Percentiles rank a stretch among this genome's conserved stretches.
These are phyloP conservation scores for Teratosphaeria viscida DNA, from an alignment of 2,329 filamentous ascomycete species.

Conservation along the genomic window DNA sequence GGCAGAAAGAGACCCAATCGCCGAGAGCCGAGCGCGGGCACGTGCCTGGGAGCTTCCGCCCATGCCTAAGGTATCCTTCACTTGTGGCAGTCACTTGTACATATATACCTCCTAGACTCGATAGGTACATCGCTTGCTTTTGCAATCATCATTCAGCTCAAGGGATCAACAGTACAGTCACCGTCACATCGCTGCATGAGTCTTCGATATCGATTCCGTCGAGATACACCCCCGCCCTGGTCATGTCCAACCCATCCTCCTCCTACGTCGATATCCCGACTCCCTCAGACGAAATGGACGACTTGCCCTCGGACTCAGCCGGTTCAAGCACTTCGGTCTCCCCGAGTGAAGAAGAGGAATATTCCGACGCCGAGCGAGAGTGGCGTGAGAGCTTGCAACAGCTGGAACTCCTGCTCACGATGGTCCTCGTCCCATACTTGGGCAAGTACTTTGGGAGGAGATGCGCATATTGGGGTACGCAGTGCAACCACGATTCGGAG, in stretches of 20 bases:
- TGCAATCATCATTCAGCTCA: background rate
- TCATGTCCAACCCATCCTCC: slow-evolving; percentile 38
- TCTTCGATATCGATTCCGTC: background rate
- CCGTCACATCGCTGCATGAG: background rate
- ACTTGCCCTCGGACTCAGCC: slow-evolving; percentile 42
- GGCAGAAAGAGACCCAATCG: background rate
- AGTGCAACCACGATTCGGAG: background rate
- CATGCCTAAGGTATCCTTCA: background rate
- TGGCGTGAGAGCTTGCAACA: slow-evolving; percentile 94
- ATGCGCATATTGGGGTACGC: slow-evolving; percentile 86
- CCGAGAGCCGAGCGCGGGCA: background rate
- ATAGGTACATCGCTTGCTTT: background rate
- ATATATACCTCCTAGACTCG: background rate
- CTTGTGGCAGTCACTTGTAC: background rate
- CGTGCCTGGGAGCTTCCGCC: too few species aligned
- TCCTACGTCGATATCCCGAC: slow-evolving; percentile 39
- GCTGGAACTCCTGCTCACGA: slow-evolving; percentile 80
- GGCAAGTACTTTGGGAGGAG: slow-evolving; percentile 93
- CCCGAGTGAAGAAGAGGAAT: slow-evolving; percentile 37
- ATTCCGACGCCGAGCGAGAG: slow-evolving; percentile 79
- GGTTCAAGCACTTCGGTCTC: slow-evolving; percentile 37
- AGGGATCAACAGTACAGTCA: background rate
- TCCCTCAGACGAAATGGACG: slow-evolving; percentile 37
- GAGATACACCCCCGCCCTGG: background rate
- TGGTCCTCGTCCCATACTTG: slow-evolving; percentile 87